phyloP scores from a whole-genome alignment of 176 grass and related monocot species.

The Oryza meyeriana region DNA sequence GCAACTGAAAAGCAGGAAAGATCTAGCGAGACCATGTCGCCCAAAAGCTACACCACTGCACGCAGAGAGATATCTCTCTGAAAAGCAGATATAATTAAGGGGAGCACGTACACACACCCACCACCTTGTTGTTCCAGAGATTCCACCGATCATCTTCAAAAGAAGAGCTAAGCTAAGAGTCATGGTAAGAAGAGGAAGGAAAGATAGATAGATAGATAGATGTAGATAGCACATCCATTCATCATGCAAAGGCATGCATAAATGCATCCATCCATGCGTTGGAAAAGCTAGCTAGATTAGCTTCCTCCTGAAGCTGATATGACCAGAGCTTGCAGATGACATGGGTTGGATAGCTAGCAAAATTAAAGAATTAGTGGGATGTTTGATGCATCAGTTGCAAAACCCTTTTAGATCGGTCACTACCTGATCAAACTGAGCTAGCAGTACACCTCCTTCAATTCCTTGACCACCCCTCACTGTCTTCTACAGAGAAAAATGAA shows the following conservation, averaged over 20 bases:
- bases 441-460: background rate
- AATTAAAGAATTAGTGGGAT: background rate
- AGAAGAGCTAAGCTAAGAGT: background rate
- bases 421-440: background rate
- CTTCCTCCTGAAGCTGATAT: conserved; percentile 26
- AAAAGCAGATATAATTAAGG: background rate
- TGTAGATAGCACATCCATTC: conserved; percentile 7
- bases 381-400: conserved; percentile 20
- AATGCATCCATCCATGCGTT: conserved; percentile 15
- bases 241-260: conserved; percentile 15
- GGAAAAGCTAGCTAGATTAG: conserved; percentile 12
- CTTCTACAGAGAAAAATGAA: conserved; percentile 28
- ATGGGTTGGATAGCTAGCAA: background rate
- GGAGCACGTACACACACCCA: conserved; percentile 3
- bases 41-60: conserved; percentile 36
- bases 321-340: conserved; percentile 18
- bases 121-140: conserved; percentile 10
- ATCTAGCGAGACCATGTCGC: conserved; percentile 34
- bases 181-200: background rate
- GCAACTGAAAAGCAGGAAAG: conserved; percentile 45
- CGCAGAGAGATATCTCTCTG: conserved; percentile 30
- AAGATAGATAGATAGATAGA: background rate
- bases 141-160: conserved; percentile 33
- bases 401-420: conserved; percentile 12
- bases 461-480: background rate